phyloP scores from a whole-genome alignment of 2,329 filamentous ascomycete genomes.

The Hypocreales sp. region DNA sequence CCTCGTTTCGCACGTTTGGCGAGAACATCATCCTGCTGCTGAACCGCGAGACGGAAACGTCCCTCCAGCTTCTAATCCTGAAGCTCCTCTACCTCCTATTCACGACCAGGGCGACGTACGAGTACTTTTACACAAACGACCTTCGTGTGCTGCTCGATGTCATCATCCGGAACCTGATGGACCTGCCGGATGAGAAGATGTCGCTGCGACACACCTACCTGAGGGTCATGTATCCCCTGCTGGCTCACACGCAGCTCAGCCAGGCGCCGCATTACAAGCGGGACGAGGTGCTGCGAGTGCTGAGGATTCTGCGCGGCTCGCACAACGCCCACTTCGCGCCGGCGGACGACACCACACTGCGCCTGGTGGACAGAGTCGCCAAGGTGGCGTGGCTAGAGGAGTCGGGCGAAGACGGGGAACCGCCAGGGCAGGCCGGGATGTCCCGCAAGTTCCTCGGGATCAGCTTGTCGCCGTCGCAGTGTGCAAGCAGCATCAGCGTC shows the following conservation, averaged over 20 bases:
- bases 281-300: conserved; percentile 63
- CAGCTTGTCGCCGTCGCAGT: conserved; percentile 47
- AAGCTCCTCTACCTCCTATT: conserved; percentile 94
- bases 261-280: conserved; percentile 83
- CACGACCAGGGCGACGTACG: conserved; percentile 78
- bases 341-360: conserved; percentile 63
- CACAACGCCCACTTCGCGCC: conserved; percentile 64
- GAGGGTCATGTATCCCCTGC: conserved; percentile 75
- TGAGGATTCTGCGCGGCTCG: conserved; percentile 51
- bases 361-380: conserved; percentile 60
- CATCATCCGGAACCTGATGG: conserved; percentile 90
- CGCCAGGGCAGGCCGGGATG: conserved; percentile 26
- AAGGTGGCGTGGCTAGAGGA: conserved; percentile 53
- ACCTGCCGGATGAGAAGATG: conserved; percentile 70
- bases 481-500: conserved; percentile 61
- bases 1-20: conserved; percentile 81
- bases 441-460: conserved; percentile 53
- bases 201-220: conserved; percentile 84
- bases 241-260: conserved; percentile 82
- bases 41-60: conserved; percentile 89
- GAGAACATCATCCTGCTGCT: conserved; percentile 93
- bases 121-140: conserved; percentile 99
- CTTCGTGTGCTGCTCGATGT: conserved; percentile 88
- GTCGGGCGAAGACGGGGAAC: conserved; percentile 16
- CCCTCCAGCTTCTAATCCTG: conserved; percentile 85